phyloP scores from a whole-genome alignment of 1,139 yeast species.

The Geotrichum klebahnii region DNA sequence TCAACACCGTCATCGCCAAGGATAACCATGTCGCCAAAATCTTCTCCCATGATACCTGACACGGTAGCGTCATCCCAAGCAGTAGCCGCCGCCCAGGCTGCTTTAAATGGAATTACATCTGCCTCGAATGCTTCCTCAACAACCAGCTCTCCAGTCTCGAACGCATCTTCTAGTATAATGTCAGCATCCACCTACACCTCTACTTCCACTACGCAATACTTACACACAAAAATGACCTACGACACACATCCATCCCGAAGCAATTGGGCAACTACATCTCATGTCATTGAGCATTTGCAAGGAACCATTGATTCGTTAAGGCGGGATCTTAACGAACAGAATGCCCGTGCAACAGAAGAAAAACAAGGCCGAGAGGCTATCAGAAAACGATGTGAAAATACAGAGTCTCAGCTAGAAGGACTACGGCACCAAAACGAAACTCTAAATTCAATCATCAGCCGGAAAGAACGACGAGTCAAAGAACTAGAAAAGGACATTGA shows the following conservation, averaged over 20 bases:
- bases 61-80: background rate
- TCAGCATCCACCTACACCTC: constrained; percentile 7
- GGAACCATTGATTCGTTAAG: constrained; percentile 30
- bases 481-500: constrained; percentile 27
- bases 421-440: constrained; percentile 33
- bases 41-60: no score
- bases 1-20: constrained; percentile 14
- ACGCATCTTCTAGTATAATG: constrained; percentile 7
- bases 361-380: constrained; percentile 29
- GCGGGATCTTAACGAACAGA: constrained; percentile 30
- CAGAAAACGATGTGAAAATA: constrained; percentile 29
- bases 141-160: constrained; percentile 5
- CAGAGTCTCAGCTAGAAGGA: constrained; percentile 30
- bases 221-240: constrained; percentile 11
- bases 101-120: background rate
- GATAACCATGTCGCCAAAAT: constrained; percentile 1
- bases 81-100: constrained; percentile 4
- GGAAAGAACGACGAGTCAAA: constrained; percentile 33
- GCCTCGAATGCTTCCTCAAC: constrained; percentile 11
- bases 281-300: constrained; percentile 33
- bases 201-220: constrained; percentile 3
- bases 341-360: constrained; percentile 31
- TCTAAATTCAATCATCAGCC: constrained; percentile 29
- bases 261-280: constrained; percentile 26
- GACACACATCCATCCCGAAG: constrained; percentile 21